Evolutionary conservation across 257 asterid genomes (phyloP).

Genomic region (Ballota nigra): DNA sequence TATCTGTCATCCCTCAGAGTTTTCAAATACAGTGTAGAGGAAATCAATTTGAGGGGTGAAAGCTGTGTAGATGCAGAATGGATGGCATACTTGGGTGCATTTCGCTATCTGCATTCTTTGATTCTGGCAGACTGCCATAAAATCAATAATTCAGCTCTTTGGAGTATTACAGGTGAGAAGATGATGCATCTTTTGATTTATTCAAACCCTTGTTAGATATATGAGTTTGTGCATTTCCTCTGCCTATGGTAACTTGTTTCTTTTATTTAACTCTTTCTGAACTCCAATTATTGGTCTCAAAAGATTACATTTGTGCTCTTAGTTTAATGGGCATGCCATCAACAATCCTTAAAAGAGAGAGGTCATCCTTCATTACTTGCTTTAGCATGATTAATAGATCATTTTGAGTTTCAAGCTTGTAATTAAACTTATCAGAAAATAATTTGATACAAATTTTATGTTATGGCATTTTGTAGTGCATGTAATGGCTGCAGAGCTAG

Average conservation of each 20-base stretch:
- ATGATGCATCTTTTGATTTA: slow-evolving; percentile 3
- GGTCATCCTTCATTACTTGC: neutral
- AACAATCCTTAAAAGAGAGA: neutral
- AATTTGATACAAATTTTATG: neutral
- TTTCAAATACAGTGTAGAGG: slow-evolving; percentile 70
- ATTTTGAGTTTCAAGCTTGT: neutral
- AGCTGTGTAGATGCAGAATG: slow-evolving; percentile 86
- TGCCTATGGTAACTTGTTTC: slow-evolving; percentile 1
- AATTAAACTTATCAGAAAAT: neutral
- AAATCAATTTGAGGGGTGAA: slow-evolving; percentile 64
- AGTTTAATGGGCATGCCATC: neutral
- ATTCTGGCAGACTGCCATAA: slow-evolving; percentile 73
- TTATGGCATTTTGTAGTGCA: neutral
- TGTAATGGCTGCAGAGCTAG: neutral
- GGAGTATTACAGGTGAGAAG: slow-evolving; percentile 69
- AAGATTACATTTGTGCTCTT: neutral
- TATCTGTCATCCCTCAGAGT: slow-evolving; percentile 53
- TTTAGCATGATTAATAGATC: neutral
- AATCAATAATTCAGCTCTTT: slow-evolving; percentile 74
- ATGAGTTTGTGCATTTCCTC: neutral
- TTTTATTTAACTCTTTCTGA: neutral
- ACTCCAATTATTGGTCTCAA: neutral
- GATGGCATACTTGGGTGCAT: slow-evolving; percentile 96
- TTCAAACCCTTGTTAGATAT: neutral
- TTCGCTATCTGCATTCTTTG: slow-evolving; percentile 58